A percentile compares a stretch with the other conserved stretches of the same genome.
phyloP scores from a whole-genome alignment of 2,329 filamentous ascomycete genomes.

The Fulvia fulva region DNA sequence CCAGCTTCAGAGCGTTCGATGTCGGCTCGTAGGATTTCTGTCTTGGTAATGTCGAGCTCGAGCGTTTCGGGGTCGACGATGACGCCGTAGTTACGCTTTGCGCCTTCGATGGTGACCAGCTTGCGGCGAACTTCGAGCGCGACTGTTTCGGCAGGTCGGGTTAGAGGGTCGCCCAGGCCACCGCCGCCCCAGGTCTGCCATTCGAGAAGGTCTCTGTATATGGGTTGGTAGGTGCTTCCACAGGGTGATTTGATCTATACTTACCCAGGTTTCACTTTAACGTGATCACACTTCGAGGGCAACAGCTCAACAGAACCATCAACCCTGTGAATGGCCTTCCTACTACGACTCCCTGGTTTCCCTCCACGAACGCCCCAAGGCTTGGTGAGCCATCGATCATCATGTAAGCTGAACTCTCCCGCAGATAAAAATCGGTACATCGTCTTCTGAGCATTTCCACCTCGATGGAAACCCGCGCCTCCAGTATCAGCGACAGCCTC shows the following conservation, averaged over 20 bases:
- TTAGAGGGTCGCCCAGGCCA: conserved; percentile 23
- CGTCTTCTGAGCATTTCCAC: conserved; percentile 24
- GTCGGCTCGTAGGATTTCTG: conserved; percentile 22
- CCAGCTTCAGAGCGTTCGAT: conserved; percentile 25
- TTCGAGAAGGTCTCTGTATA: conserved; percentile 22
- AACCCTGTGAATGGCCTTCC: conserved; percentile 20
- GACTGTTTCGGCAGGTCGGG: conserved; percentile 23
- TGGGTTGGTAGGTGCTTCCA: neutral
- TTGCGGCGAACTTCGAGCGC: conserved; percentile 24
- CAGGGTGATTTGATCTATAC: neutral
- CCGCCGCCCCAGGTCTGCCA: conserved; percentile 28
- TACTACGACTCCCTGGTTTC: conserved; percentile 24
- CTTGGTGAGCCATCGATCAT: conserved; percentile 25
- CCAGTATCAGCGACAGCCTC: conserved; percentile 26
- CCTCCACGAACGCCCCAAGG: conserved; percentile 27
- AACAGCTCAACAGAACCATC: conserved; percentile 18
- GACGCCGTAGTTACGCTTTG: conserved; percentile 24
- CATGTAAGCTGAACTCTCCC: conserved; percentile 26
- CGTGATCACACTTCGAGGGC: conserved; percentile 24
- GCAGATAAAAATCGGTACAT: conserved; percentile 25
- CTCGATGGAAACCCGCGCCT: conserved; percentile 25
- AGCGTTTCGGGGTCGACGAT: conserved; percentile 21
- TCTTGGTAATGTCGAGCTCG: conserved; percentile 19
- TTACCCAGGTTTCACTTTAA: conserved; percentile 25
- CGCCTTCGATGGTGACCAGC: conserved; percentile 22